Base-by-base conservation (phyloP, 225 moss, liverwort and hornwort species). In the Sphagnum tenellum region DNA sequence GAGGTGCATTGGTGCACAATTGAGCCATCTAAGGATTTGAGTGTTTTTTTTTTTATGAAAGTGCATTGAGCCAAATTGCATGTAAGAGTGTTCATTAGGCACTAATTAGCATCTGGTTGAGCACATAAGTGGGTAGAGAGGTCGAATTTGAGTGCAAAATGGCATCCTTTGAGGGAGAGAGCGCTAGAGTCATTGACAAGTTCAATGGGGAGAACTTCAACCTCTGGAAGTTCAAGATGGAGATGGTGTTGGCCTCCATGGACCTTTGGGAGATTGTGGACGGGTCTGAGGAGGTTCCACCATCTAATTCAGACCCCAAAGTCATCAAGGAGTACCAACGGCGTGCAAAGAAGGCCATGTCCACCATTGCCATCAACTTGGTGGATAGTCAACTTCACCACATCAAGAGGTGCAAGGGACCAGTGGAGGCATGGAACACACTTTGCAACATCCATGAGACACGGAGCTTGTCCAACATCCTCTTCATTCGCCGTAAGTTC, bases 401-500 rank as follows among this genome's bases (percentile, higher is more conserved):
- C 29, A 51, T 68, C 5, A 10, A 46, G 9, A 2, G 2, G 2
- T 74, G 68, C 57, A 74, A 68, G 68, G 46, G 63, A 68, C 68
- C 68, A 5, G 63, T 54, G 13, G 57, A 74, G 49, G 68, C 73
- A 4, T 74, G 73, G 68, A 49, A 5, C 2, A 13, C 9, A 0
- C 50, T 73, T 45, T 76, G 72, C 44, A 68, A 72, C 56, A 14
- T 60, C 8, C 62, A 46, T 5, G 48, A 56, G 64, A 56, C 45
- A 6, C 47, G 48, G 12, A 48, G 55, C 2, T 48, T 63, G 49
- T 64, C 76, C 47, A 68, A 72, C 12, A 64, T 72, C 46, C n/a
- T 75, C 0, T 70, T 66, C 44, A 9, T 75, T 45, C n/a, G 70
- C 8, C 70, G 66, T 60, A 71, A 71, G 60, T 71, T 70, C 60